phyloP scores from a whole-genome alignment of 2,329 filamentous ascomycete genomes.

The Helminthosporium solani region DNA sequence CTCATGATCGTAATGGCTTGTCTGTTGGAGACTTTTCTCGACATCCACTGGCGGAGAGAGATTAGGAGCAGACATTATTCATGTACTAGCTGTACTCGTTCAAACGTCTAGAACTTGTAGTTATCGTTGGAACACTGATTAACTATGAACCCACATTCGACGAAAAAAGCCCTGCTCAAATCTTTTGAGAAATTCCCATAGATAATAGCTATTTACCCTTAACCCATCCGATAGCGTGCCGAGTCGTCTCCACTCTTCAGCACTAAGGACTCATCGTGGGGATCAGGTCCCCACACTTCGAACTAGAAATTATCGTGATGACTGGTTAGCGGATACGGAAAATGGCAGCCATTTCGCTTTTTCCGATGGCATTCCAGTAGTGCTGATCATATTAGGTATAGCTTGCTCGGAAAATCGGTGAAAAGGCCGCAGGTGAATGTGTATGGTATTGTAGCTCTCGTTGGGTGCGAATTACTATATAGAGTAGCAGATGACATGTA shows the following conservation, averaged over 20 bases:
- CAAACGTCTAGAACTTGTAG: neutral
- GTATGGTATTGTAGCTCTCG: too few relatives aligned
- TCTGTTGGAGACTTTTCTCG: neutral
- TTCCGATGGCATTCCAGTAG: neutral
- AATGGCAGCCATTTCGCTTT: neutral
- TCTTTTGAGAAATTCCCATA: neutral
- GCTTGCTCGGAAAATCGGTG: conserved; percentile 2
- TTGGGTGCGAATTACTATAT: too few relatives aligned
- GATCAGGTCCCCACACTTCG: neutral
- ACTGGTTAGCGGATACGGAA: neutral
- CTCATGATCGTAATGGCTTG: too few relatives aligned
- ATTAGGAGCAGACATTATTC: neutral
- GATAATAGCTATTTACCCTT: too few relatives aligned
- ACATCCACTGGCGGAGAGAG: neutral
- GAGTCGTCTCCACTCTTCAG: neutral
- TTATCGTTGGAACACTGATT: neutral
- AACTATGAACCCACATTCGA: neutral
- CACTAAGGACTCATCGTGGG: neutral
- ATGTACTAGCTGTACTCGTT: neutral
- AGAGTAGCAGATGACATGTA: too few relatives aligned
- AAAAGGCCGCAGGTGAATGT: conserved; percentile 2
- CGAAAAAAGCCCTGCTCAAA: neutral
- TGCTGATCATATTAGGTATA: neutral
- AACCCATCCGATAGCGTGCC: neutral
- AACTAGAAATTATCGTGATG: neutral